Evolutionary conservation across 2,329 filamentous ascomycete species (phyloP), one percentile per base, ranked within the genome.

Genomic region (Pseudocercospora eumusae): DNA sequence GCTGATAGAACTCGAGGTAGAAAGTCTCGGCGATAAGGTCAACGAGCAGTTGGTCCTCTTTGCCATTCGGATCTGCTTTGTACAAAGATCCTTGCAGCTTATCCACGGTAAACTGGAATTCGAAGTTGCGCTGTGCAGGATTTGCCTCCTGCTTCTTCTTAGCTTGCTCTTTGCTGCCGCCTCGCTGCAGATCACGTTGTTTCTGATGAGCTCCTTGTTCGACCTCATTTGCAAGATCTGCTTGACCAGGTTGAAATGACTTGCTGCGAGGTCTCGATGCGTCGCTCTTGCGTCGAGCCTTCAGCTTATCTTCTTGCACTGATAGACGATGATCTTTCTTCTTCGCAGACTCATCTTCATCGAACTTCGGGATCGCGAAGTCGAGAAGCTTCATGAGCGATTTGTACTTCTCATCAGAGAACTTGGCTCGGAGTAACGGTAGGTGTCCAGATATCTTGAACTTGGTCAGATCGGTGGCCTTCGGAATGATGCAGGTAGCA

Each of bases 321-420:
- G 75, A 69, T 27, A 65, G 62, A 75, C 75, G 60, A 78, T 80
- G 36, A 73, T 72, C 55, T 66, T 31, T 61, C 42, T 52, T 59
- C 11, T 47, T 60, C 49, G 44, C 57, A 8, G 58, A 31, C 18
- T 64, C 61, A 8, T 63, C 53, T 49, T 72, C 60, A 25, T 86
- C 84, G 61, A 98, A 88, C 64, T 90, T 93, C 1, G 95, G 96
- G 62, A 99, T 91, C 0, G 95, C 93, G 60, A 96, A 92, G 63
- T 99, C 93, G 64, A 99, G 93, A 47, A 99, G 83, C 70, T 88
- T 93, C 95, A 99, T 99, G 63, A 99, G 76, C 50, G 87, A 93
- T 79, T 98, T 99, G 81, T 99, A 99, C 75, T 99, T 99, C 40
- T 87, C 87, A 71, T 99, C 96, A 0, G 95, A 98, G 40, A 96